Conservation (phyloP, 1,284 basidiomycete species). For the Coniferiporia sulphurascens region DNA sequence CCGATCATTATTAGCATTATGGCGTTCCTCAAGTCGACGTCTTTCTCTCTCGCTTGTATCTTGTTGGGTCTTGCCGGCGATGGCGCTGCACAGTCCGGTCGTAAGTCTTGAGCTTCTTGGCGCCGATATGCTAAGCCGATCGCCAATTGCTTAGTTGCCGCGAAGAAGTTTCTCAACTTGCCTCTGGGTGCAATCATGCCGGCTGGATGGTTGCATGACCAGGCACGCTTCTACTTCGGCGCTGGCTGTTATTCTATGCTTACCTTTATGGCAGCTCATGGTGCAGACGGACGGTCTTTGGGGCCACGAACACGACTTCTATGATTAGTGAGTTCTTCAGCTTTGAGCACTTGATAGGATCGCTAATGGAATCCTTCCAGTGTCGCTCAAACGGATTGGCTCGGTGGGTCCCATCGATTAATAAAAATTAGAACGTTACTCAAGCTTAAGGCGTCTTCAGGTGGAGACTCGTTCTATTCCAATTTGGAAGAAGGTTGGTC, state of each 20-base stretch:
- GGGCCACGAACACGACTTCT: conserved; percentile 53
- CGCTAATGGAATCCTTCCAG: conserved; percentile 25
- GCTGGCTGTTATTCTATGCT: background rate
- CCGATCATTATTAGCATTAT: background rate
- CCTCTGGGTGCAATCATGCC: conserved; percentile 46
- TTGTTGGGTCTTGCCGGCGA: background rate
- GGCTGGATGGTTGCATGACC: conserved; percentile 49
- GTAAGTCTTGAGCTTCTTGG: background rate
- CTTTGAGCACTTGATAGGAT: background rate
- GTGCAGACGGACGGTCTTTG: conserved; percentile 51
- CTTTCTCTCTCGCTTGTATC: background rate
- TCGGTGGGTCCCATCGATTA: conserved; percentile 25
- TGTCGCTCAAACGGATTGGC: conserved; percentile 50
- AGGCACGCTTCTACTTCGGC: conserved; percentile 30
- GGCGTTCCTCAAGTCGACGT: background rate
- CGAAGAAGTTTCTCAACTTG: conserved; percentile 45
- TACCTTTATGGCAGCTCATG: conserved; percentile 31
- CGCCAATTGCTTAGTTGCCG: conserved; percentile 34
- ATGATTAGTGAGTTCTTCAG: conserved; percentile 38
- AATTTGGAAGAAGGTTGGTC: conserved; percentile 46
- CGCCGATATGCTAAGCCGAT: background rate
- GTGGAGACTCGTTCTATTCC: conserved; percentile 45
- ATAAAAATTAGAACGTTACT: background rate
- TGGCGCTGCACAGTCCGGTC: background rate
- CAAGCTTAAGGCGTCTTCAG: background rate